Percentiles rank a stretch among this genome's conserved stretches.
phyloP scores from a whole-genome alignment of 805 yeast species.

The Yamadazyma sp. region DNA sequence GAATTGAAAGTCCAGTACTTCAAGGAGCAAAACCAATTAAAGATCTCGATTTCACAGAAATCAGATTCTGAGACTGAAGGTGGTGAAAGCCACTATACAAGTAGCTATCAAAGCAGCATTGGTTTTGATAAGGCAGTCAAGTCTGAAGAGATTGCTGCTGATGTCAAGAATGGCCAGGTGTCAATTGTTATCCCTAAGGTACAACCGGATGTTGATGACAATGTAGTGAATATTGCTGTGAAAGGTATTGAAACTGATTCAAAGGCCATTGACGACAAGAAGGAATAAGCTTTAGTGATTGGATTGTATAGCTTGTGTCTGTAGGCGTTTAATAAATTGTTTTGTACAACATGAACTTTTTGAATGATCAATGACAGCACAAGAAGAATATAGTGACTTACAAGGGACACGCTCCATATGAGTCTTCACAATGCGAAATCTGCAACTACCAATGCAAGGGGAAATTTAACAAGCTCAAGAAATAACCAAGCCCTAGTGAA shows the following conservation, averaged over 20 bases:
- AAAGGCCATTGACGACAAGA: background rate
- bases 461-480: too few species aligned
- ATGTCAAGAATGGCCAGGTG: conserved; percentile 19
- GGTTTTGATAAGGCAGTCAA: conserved; percentile 23
- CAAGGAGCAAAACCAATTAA: conserved; percentile 22
- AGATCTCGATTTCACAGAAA: conserved; percentile 15
- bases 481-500: too few species aligned
- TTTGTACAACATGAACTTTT: too few species aligned
- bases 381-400: too few species aligned
- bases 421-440: too few species aligned
- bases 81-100: conserved; percentile 11
- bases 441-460: too few species aligned
- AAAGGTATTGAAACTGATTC: conserved; percentile 5
- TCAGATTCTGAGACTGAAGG: conserved; percentile 13
- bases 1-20: conserved; percentile 23
- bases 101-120: conserved; percentile 18
- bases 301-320: too few species aligned
- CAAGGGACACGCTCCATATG: too few species aligned
- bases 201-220: conserved; percentile 8
- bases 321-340: too few species aligned
- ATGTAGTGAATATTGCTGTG: conserved; percentile 9
- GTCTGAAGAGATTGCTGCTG: conserved; percentile 20
- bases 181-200: conserved; percentile 21
- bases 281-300: too few species aligned
- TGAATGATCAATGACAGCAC: too few species aligned